Percentiles rank a stretch among this genome's conserved stretches.
Evolutionary conservation across 352 stramenopile genomes (phyloP).

Genomic region (Globisporangium barbulae): DNA sequence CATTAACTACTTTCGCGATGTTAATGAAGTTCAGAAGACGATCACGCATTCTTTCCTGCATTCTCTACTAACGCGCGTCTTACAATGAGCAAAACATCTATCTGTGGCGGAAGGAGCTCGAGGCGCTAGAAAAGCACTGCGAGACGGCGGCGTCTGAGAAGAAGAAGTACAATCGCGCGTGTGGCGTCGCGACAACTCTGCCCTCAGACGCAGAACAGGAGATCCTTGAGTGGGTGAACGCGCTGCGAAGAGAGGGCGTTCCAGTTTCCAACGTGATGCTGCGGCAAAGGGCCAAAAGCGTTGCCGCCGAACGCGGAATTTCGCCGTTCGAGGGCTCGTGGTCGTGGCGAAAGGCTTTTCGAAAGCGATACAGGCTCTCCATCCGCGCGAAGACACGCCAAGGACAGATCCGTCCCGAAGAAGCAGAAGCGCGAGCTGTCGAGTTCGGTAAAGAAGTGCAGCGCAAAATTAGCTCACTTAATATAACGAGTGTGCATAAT

Average conservation of each 20-base stretch:
- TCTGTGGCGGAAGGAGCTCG: not conserved
- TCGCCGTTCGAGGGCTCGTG: not conserved
- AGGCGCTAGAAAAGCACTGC: not conserved
- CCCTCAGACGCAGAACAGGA: not conserved
- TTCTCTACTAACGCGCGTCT: not conserved
- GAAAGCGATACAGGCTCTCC: not conserved
- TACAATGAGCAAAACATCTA: not conserved
- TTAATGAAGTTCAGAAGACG: not conserved
- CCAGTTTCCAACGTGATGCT: not conserved
- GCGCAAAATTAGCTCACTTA: not conserved
- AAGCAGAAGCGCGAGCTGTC: not conserved
- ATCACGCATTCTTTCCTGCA: not conserved
- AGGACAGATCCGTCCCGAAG: not conserved
- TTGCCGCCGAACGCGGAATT: not conserved
- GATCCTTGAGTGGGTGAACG: not conserved
- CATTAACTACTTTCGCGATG: not conserved
- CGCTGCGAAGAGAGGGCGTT: not conserved
- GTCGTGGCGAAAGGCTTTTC: not conserved
- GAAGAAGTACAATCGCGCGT: not conserved
- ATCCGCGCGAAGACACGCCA: not conserved
- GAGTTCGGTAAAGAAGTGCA: not conserved
- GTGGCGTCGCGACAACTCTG: not conserved
- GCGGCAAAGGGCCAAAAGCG: not conserved
- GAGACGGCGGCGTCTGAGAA: not conserved
- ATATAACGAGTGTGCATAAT: not conserved